Conservation (phyloP, 2,329 filamentous ascomycete species). For the Hymenoscyphus infarciens region DNA sequence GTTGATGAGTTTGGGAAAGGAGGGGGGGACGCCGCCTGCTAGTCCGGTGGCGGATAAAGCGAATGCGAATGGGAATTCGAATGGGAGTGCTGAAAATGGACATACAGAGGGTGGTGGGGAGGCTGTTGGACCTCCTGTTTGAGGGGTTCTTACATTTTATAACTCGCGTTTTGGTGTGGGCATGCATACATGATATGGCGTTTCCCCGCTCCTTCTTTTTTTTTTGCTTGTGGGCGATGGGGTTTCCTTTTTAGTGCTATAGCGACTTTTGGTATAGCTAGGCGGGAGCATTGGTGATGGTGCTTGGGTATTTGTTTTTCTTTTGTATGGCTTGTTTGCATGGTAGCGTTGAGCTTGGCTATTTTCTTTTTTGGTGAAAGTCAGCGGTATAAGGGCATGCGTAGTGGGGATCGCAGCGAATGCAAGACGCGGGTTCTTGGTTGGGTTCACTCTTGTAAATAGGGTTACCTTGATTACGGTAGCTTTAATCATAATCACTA, state of each 20-base stretch:
- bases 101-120: not conserved
- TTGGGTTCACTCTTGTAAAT: too few species aligned
- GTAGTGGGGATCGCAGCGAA: too few species aligned
- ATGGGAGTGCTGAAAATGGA: not conserved
- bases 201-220: not conserved
- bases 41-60: not conserved
- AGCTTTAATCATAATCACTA: too few species aligned
- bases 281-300: not conserved
- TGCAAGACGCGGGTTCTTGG: too few species aligned
- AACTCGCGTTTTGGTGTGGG: too few species aligned
- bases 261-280: not conserved
- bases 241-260: not conserved
- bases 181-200: not conserved
- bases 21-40: not conserved
- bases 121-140: not conserved
- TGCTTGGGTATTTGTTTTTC: not conserved
- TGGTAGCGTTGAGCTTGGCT: too few species aligned
- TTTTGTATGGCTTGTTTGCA: too few species aligned
- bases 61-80: not conserved
- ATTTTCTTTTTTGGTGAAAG: too few species aligned
- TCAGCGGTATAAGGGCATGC: too few species aligned
- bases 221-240: not conserved
- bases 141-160: too few species aligned
- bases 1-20: constrained; percentile 23
- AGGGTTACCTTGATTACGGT: too few species aligned